These are phyloP conservation scores for Taxawa tesnikishii DNA, from an alignment of 2,329 filamentous ascomycete genomes.

Conservation along the genomic window DNA sequence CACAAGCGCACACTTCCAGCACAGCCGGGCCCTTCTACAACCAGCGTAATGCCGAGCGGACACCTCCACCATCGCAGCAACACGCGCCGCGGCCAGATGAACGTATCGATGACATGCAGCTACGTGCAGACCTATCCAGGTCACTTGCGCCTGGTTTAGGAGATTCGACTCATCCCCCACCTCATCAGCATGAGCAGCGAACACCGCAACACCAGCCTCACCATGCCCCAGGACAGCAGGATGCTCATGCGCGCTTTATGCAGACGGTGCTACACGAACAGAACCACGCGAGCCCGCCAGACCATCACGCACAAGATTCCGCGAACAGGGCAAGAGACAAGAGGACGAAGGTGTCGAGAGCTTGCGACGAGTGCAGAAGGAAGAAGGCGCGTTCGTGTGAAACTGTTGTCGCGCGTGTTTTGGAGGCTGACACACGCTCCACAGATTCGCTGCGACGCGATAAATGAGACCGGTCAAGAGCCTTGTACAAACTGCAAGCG, in stretches of 20 bases:
- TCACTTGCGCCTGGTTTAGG: slow-evolving; percentile 6
- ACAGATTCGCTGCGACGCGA: slow-evolving; percentile 72
- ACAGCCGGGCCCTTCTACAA: slow-evolving; percentile 7
- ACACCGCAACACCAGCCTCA: background rate
- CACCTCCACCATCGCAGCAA: slow-evolving; percentile 1
- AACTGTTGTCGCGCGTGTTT: slow-evolving; percentile 1
- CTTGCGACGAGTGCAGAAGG: slow-evolving; percentile 12
- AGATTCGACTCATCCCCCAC: background rate
- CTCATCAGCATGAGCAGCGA: slow-evolving; percentile 1
- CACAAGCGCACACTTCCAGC: slow-evolving; percentile 3
- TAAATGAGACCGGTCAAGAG: slow-evolving; percentile 57
- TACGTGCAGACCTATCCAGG: slow-evolving; percentile 8
- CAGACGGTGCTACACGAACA: background rate
- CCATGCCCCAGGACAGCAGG: background rate
- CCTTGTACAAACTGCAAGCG: slow-evolving; percentile 74
- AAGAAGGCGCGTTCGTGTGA: slow-evolving; percentile 8
- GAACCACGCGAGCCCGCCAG: slow-evolving; percentile 7
- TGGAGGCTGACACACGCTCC: slow-evolving; percentile 4
- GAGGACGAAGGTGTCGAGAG: slow-evolving; percentile 10
- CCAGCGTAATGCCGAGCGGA: slow-evolving; percentile 3
- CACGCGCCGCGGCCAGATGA: slow-evolving; percentile 1
- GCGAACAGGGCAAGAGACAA: slow-evolving; percentile 6
- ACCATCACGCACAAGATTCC: slow-evolving; percentile 2
- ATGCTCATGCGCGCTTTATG: slow-evolving; percentile 1
- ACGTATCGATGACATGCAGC: slow-evolving; percentile 6